A percentile compares a stretch with the other conserved stretches of the same genome.
These are phyloP conservation scores for Senna siamea DNA, from an alignment of 306 rosid species.

Conservation along the genomic window DNA sequence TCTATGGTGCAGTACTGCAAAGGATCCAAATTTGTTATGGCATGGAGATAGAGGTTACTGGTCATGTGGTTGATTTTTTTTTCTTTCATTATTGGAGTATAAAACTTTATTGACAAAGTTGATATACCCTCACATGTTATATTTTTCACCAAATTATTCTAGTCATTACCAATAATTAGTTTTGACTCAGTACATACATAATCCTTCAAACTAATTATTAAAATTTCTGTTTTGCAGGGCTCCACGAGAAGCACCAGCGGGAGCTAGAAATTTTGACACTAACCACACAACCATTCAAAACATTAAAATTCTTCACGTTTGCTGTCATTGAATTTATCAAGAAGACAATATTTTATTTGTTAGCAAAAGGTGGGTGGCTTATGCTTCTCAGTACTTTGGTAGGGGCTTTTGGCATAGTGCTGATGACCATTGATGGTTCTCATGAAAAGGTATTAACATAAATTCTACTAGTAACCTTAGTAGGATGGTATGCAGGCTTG, in stretches of 20 bases:
- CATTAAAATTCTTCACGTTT: constrained; percentile 76
- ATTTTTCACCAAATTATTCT: background rate
- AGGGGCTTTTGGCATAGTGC: constrained; percentile 60
- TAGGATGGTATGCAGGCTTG: constrained; percentile 1
- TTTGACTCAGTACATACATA: constrained; percentile 18
- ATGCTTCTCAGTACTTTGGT: constrained; percentile 64
- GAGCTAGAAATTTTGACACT: constrained; percentile 85
- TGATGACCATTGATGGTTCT: constrained; percentile 70
- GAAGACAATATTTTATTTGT: constrained; percentile 57
- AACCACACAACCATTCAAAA: constrained; percentile 77
- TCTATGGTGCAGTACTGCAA: no score
- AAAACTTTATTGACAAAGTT: constrained; percentile 21
- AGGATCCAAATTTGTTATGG: no score
- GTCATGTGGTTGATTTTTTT: constrained; percentile 3
- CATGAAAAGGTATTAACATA: constrained; percentile 71
- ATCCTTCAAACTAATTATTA: constrained; percentile 2
- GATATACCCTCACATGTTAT: constrained; percentile 22
- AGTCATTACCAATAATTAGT: background rate
- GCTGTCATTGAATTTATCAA: constrained; percentile 68
- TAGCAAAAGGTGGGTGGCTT: constrained; percentile 89
- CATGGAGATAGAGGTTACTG: constrained; percentile 18
- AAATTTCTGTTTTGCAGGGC: constrained; percentile 58
- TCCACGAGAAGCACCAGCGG: constrained; percentile 54
- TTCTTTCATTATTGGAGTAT: constrained; percentile 5
- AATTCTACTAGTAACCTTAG: constrained; percentile 29